A percentile compares a stretch with the other conserved stretches of the same genome.
Evolutionary conservation across 768 basidiomycete species (phyloP).

Genomic region (Russula virescens): DNA sequence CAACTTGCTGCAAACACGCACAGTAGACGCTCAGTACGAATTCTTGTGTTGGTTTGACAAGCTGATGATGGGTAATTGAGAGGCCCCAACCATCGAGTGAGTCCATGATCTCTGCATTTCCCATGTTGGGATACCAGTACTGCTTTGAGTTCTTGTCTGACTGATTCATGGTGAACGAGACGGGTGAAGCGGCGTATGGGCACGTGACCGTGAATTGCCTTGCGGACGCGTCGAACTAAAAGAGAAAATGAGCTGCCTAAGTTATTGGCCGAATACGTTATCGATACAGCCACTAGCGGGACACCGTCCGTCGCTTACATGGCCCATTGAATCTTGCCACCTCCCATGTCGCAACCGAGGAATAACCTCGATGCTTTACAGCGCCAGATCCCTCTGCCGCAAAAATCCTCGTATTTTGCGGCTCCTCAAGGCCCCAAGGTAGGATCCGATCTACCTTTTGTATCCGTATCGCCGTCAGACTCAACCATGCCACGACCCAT

Average conservation of each 20-base stretch:
- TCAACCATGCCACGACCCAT: background rate
- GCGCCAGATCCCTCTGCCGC: conserved; percentile 12
- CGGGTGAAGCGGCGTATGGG: too few species aligned
- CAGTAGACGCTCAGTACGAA: conserved; percentile 67
- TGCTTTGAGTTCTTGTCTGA: conserved; percentile 26
- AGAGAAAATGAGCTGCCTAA: background rate
- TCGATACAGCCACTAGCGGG: background rate
- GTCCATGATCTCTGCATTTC: conserved; percentile 54
- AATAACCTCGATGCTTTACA: conserved; percentile 25
- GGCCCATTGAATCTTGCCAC: background rate
- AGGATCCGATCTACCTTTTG: background rate
- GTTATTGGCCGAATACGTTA: background rate
- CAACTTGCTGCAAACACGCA: conserved; percentile 68
- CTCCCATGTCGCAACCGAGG: conserved; percentile 23
- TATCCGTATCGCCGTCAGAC: background rate
- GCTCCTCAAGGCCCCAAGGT: conserved; percentile 17
- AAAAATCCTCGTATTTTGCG: conserved; percentile 13
- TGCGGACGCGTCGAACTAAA: conserved; percentile 5
- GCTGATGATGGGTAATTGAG: conserved; percentile 59
- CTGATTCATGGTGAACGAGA: conserved; percentile 11
- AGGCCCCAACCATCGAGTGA: conserved; percentile 67
- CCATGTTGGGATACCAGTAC: conserved; percentile 63
- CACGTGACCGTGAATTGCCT: conserved; percentile 12
- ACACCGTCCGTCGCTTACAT: background rate
- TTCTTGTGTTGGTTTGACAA: conserved; percentile 59